phyloP scores from a whole-genome alignment of 2,329 filamentous ascomycete species.

The Rutstroemia sp. region DNA sequence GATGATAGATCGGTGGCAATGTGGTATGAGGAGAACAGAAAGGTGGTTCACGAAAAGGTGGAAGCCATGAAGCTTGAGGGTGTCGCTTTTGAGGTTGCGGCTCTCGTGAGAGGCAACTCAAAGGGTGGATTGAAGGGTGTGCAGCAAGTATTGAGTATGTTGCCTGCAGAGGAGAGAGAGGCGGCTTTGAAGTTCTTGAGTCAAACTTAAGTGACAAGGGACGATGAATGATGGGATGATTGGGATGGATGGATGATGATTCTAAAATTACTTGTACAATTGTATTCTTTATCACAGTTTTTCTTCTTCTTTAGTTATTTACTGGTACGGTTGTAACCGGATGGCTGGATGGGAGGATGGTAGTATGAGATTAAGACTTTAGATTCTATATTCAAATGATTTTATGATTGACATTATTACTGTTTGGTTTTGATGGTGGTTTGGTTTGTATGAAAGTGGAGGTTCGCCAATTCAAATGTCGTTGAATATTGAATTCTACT shows the following conservation, averaged over 20 bases:
- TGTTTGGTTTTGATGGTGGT: no score
- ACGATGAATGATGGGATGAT: background rate
- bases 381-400: no score
- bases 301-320: no score
- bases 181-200: conserved; percentile 29
- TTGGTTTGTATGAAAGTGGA: no score
- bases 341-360: no score
- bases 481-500: no score
- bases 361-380: no score
- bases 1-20: conserved; percentile 78
- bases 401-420: no score
- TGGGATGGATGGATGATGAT: background rate
- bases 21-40: conserved; percentile 96
- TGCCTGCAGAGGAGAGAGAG: conserved; percentile 85
- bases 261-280: no score
- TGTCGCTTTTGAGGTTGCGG: conserved; percentile 61
- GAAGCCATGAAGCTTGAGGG: conserved; percentile 74
- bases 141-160: conserved; percentile 73
- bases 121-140: conserved; percentile 65
- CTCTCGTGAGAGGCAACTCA: conserved; percentile 53
- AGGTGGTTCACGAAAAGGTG: conserved; percentile 74
- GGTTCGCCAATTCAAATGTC: no score
- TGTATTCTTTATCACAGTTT: no score
- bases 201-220: conserved; percentile 8
- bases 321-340: no score